phyloP scores from a whole-genome alignment of 768 basidiomycete species.

The Leucocoprinus birnbaumii region DNA sequence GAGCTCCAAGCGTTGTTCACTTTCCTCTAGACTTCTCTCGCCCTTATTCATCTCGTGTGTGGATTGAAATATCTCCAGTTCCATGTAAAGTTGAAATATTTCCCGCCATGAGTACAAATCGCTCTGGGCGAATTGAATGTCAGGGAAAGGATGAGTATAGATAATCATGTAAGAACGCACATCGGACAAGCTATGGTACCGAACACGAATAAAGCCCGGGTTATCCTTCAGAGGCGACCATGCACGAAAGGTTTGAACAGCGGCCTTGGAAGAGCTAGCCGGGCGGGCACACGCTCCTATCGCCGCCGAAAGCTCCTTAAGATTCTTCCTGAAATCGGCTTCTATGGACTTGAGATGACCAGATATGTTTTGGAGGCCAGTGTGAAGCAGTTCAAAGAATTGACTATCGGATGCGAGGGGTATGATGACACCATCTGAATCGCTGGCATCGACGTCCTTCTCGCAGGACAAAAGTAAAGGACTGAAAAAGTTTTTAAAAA shows the following conservation, averaged over 20 bases:
- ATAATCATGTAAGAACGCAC: conserved; percentile 12
- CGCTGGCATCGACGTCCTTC: too few relatives aligned
- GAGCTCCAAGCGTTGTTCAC: conserved; percentile 60
- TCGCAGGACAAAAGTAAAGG: too few relatives aligned
- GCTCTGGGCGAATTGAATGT: conserved; percentile 27
- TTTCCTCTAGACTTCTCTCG: conserved; percentile 66
- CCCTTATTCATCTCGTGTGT: conserved; percentile 60
- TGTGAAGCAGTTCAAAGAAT: conserved; percentile 75
- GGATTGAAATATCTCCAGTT: conserved; percentile 82
- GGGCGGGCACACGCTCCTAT: conserved; percentile 43
- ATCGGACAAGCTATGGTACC: conserved; percentile 18
- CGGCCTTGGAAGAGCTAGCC: conserved; percentile 28
- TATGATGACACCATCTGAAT: conserved; percentile 71
- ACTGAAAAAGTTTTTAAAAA: too few relatives aligned
- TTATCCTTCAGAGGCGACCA: conserved; percentile 42
- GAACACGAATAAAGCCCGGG: conserved; percentile 29
- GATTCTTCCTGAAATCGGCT: conserved; percentile 41
- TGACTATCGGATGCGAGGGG: conserved; percentile 74
- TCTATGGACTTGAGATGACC: conserved; percentile 50
- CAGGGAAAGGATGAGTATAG: too few relatives aligned
- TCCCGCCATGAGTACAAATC: conserved; percentile 90
- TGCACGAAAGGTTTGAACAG: conserved; percentile 28
- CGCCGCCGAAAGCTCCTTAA: conserved; percentile 32
- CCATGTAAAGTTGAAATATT: conserved; percentile 85
- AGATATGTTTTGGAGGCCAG: conserved; percentile 51